Percentiles rank a stretch among this genome's conserved stretches.
phyloP scores from a whole-genome alignment of 1,284 basidiomycete genomes.

The Ganoderma sp. region DNA sequence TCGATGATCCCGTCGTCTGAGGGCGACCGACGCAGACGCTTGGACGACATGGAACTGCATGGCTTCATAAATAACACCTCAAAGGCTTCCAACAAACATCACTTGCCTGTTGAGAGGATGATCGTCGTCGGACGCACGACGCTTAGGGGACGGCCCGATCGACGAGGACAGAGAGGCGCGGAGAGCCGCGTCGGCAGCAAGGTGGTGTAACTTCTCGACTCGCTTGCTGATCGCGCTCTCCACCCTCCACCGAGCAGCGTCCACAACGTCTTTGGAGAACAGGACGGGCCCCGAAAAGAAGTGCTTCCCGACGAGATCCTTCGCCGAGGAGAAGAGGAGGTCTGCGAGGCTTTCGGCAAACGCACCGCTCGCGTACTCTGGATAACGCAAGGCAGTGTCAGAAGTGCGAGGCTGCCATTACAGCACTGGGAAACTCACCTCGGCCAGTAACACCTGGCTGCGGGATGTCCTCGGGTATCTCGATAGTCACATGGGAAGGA shows the following conservation, averaged over 20 bases:
- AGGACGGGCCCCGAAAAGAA: constrained; percentile 27
- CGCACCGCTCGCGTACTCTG: constrained; percentile 59
- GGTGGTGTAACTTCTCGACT: constrained; percentile 29
- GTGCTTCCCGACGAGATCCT: constrained; percentile 38
- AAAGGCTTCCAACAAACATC: neutral
- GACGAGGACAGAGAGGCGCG: constrained; percentile 22
- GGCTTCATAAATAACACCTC: neutral
- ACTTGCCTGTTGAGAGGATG: constrained; percentile 27
- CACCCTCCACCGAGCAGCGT: constrained; percentile 36
- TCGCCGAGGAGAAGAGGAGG: constrained; percentile 46
- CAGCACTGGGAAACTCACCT: constrained; percentile 44
- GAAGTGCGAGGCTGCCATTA: neutral
- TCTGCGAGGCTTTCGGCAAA: constrained; percentile 58
- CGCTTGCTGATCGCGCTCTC: constrained; percentile 28
- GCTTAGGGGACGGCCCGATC: constrained; percentile 34
- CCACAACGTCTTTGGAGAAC: constrained; percentile 43
- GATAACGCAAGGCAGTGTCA: neutral
- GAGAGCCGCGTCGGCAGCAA: constrained; percentile 27
- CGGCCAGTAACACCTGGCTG: constrained; percentile 56
- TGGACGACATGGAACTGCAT: constrained; percentile 33
- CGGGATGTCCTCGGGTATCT: constrained; percentile 54
- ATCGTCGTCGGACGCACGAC: constrained; percentile 36
- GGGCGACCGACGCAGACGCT: constrained; percentile 38
- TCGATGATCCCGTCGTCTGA: constrained; percentile 32
- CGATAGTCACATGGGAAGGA: constrained; percentile 35